A percentile compares a stretch with the other conserved stretches of the same genome.
These are phyloP conservation scores for Boletus pseudopeckii DNA, from an alignment of 768 basidiomycete genomes.

Conservation along the genomic window DNA sequence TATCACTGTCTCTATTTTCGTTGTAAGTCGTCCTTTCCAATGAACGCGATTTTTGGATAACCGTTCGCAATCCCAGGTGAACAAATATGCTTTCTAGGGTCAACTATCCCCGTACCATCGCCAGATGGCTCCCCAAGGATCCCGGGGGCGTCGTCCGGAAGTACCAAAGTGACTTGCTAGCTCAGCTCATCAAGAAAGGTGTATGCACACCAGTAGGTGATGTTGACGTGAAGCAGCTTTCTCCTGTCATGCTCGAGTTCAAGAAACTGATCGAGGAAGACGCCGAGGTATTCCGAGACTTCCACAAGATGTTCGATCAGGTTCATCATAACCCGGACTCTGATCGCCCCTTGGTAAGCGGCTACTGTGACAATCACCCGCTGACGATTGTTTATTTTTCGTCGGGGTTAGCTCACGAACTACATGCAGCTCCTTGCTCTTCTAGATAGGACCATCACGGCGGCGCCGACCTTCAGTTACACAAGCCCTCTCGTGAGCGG, in stretches of 20 bases:
- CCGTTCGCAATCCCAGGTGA: neutral
- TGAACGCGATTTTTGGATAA: neutral
- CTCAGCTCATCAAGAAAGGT: slow-evolving; percentile 17
- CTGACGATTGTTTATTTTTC: neutral
- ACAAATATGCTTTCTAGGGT: slow-evolving; percentile 15
- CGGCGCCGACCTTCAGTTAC: slow-evolving; percentile 15
- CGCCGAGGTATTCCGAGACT: slow-evolving; percentile 17
- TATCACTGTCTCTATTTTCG: neutral
- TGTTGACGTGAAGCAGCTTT: slow-evolving; percentile 8
- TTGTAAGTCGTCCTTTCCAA: slow-evolving; percentile 1
- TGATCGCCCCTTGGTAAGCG: slow-evolving; percentile 6
- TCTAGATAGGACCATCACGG: slow-evolving; percentile 14
- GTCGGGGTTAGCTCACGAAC: neutral
- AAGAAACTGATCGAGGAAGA: slow-evolving; percentile 23
- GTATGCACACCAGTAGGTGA: slow-evolving; percentile 7
- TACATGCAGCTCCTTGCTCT: slow-evolving; percentile 5
- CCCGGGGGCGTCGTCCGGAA: neutral
- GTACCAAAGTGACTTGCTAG: slow-evolving; percentile 23
- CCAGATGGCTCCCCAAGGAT: slow-evolving; percentile 19
- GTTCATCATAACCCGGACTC: neutral
- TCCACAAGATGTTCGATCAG: slow-evolving; percentile 26
- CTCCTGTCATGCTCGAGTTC: slow-evolving; percentile 20
- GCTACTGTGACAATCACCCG: neutral
- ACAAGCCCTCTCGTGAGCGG: slow-evolving; percentile 7
- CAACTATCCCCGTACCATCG: slow-evolving; percentile 18